Base-by-base conservation (phyloP, 345 rosid species). In the Eucalyptus polyanthemos region DNA sequence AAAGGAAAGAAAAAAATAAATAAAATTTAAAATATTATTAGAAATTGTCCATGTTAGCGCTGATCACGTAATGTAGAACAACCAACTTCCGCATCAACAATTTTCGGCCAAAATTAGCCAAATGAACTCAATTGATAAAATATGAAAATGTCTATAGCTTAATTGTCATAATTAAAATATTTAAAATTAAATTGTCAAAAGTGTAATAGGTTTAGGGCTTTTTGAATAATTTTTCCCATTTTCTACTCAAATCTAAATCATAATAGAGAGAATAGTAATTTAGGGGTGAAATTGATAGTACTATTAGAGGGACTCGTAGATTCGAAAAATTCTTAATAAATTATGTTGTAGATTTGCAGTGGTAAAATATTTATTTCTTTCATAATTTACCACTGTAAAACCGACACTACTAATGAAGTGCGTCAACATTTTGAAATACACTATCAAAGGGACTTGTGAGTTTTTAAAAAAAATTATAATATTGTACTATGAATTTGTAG, bases 31-130 rank as follows among this genome's bases (percentile, higher is more conserved):
- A 56, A 56, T 56, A 56, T 24, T 24, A 56, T 56, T 56, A 22
- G 13, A 56, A 22, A 56, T 56, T 24, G 2, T 56, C 1, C 0
- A 22, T 0, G 3, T 56, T 24, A 9, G 29, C 0, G 1, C 1
- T 4, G 0, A 2, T 2, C 29, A 10, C 6, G 6, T 6, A 10
- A 56, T 4, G 29, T 56, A 56, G 29, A 24, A 56, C 0, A 4
- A 3, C 13, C 0, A 0, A 24, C 6, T 22, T 56, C 2, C 5
- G 24, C 1, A 1, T 56, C 2, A 24, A 10, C 3, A 3, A 56
- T 24, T 56, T 56, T 0, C 0, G 0, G 6, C 13, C 6, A 56
- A 24, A 56, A 56, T 56, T 56, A 25, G 29, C 6, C 1, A 2
- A 10, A 56, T 56, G 1, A 25, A 56, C 3, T 56, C 2, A 56